Evolutionary conservation across 1,284 basidiomycete genomes (phyloP), one percentile per base, ranked within the genome.

Genomic region (Ustanciosporium gigantosporum): DNA sequence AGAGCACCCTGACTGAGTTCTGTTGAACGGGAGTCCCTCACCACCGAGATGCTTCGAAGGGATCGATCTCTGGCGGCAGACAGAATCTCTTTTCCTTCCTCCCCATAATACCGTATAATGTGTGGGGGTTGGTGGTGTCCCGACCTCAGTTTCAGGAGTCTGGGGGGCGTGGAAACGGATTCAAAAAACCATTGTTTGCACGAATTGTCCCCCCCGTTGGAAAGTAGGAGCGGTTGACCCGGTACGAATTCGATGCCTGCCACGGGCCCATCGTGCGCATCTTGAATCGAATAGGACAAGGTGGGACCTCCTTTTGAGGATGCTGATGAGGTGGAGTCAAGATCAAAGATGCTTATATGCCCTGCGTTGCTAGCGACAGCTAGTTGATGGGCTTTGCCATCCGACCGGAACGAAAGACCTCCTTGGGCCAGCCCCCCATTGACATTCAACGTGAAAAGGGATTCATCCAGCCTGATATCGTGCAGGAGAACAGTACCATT

Each of bases 91-190:
- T 97, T 97, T 5, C 95, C 95, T 70, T 98, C 93, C 19, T 90
- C 87, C 19, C 93, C 95, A 76, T 96, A 97, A 78, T 91, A 97
- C 38, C 93, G 84, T 38, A 98, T 91, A 20, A 93, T 82, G 72
- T 92, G 88, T 0, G 94, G 93, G 13, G 94, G 92, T 1, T 87
- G 83, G 66, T 89, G 88, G 73, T 99, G 95, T 19, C 95, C 95
- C 1, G 90, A 88, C 36, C 95, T 85, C 74, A 86, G 88, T 81
- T 97, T 97, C 36, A 97, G 84, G 13, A 98, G 80, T 32, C 91
- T 68, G 2, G 74, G 74, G 1, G 94, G 92, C 36, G 60, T 60
- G 13, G 60, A 68, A 11, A 89, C 82, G 1, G 88, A 61, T 76
- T 98, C 95, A 68, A 96, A 95, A 36, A 95, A 80, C 94, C 95